Conservation (phyloP, 2,329 filamentous ascomycete genomes). For the Colletotrichum siamense region DNA sequence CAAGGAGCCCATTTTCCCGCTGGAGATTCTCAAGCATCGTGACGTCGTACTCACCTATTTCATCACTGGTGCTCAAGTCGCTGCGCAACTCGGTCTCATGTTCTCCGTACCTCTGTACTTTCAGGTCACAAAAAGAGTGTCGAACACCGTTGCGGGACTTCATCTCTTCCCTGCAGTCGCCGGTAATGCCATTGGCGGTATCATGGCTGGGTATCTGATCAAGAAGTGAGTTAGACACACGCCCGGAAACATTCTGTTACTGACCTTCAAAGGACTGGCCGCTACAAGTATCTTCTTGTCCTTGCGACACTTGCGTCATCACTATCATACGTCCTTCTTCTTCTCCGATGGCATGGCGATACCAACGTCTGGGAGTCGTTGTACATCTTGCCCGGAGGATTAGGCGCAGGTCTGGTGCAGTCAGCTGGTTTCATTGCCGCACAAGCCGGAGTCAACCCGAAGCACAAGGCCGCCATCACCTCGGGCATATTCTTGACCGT, state of each 20-base stretch:
- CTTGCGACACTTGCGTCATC: slow-evolving; percentile 55
- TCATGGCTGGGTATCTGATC: slow-evolving; percentile 64
- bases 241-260: background rate
- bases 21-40: slow-evolving; percentile 56
- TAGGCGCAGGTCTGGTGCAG: slow-evolving; percentile 45
- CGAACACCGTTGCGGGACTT: slow-evolving; percentile 61
- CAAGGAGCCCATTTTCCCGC: slow-evolving; percentile 63
- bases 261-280: slow-evolving; percentile 52
- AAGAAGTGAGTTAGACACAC: slow-evolving; percentile 37
- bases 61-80: slow-evolving; percentile 57
- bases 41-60: slow-evolving; percentile 60
- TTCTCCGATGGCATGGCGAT: slow-evolving; percentile 64
- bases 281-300: slow-evolving; percentile 61
- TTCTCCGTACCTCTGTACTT: slow-evolving; percentile 74
- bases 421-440: slow-evolving; percentile 47
- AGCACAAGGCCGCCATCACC: slow-evolving; percentile 44
- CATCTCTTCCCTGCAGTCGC: slow-evolving; percentile 72
- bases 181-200: slow-evolving; percentile 69
- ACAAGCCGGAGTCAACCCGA: slow-evolving; percentile 42
- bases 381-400: slow-evolving; percentile 61
- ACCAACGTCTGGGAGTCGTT: slow-evolving; percentile 61
- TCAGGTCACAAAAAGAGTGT: slow-evolving; percentile 63
- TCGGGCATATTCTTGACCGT: slow-evolving; percentile 44
- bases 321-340: slow-evolving; percentile 55
- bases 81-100: slow-evolving; percentile 60